Base-by-base conservation (phyloP, 1,284 basidiomycete genomes). In the Cystobasidium sp. region DNA sequence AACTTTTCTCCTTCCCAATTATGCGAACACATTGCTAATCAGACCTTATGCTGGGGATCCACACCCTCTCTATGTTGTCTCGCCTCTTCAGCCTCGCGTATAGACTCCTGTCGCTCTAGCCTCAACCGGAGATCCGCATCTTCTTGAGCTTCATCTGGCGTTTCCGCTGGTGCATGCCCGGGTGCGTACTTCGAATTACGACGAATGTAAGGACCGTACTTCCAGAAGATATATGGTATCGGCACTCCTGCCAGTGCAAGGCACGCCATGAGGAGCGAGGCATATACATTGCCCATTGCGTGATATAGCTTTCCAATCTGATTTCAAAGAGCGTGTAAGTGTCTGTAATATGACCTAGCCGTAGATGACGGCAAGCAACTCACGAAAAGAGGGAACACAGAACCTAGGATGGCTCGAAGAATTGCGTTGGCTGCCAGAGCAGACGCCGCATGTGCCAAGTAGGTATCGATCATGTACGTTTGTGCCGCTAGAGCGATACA, bases 361-460 rank as follows among this genome's bases (percentile, higher is more conserved):
- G n/a, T n/a, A n/a, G n/a, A n/a, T n/a, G n/a, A n/a, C n/a, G n/a
- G n/a, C n/a, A n/a, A 20, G n/a, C 10, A 20, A 18, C 51, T 44
- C 37, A 65, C 56, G 37, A 74, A 74, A 0, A 74, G 64, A 14
- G 72, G 72, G 31, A 74, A 74, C 37, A 66, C 72, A 10, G 70
- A 63, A 1, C 62, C 70, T 3, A 73, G 70, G 3, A 66, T 44
- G 6, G 62, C 53, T 73, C 70, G 51, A 18, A 65, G 44, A 8
- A 61, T 64, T 37, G 90, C 87, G 24, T 89, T 89, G 44, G 89
- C 87, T 0, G 90, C 89, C 44, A 90, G 84, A 3, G 89, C 89
- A 71, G 86, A 87, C 0, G 89, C 89, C 73, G 88, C 88, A 78
- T 88, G 88, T 39, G 88, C 53, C 6, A 77, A 76, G 74, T 80